Evolutionary conservation across 345 rosid species (phyloP).

Genomic region (thale cress (Arabidopsis thaliana)): DNA sequence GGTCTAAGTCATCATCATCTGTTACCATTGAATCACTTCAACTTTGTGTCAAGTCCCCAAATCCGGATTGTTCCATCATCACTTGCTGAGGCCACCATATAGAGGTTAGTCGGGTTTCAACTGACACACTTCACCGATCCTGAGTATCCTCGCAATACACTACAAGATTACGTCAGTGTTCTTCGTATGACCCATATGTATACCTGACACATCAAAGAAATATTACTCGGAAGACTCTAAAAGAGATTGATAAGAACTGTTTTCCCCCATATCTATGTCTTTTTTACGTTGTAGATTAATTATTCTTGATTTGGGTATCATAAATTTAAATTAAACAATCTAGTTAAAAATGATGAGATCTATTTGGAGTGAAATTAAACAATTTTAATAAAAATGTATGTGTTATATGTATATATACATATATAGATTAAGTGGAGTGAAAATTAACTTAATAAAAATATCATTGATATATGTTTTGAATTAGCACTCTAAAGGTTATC

Average conservation of each 20-base stretch:
- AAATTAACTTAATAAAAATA: neutral
- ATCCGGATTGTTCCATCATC: constrained; percentile 66
- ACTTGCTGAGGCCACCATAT: constrained; percentile 73
- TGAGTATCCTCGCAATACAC: constrained; percentile 56
- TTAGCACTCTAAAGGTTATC: neutral
- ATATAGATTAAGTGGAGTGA: neutral
- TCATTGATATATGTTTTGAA: neutral
- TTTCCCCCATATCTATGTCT: neutral
- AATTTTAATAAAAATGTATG: too few species aligned
- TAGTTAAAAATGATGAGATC: too few species aligned
- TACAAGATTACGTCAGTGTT: constrained; percentile 20
- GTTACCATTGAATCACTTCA: neutral
- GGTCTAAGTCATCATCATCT: constrained; percentile 11
- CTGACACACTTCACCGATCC: constrained; percentile 66
- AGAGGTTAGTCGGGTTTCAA: constrained; percentile 59
- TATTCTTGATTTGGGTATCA: too few species aligned
- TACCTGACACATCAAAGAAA: constrained; percentile 48
- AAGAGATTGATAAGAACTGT: neutral
- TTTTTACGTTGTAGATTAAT: too few species aligned
- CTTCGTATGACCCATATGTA: constrained; percentile 55
- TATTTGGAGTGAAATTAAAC: too few species aligned
- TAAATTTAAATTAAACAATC: too few species aligned
- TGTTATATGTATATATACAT: too few species aligned
- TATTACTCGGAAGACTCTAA: constrained; percentile 16
- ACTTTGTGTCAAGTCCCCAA: constrained; percentile 56